Evolutionary conservation across 1,284 basidiomycete species (phyloP).

Genomic region (Puccinia polysora): DNA sequence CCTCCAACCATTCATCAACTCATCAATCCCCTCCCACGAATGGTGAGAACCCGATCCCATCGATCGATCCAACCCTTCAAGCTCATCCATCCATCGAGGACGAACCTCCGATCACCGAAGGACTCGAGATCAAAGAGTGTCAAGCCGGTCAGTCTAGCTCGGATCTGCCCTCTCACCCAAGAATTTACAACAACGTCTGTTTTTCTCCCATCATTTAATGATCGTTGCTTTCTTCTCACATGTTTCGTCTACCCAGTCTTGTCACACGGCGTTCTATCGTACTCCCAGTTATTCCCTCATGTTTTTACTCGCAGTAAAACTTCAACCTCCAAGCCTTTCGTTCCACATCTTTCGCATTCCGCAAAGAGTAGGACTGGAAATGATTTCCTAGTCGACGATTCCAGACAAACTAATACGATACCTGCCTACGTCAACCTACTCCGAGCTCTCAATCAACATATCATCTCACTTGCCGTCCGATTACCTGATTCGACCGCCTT

Average conservation of each 20-base stretch:
- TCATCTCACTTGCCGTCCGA: slow-evolving; percentile 14
- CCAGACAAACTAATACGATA: slow-evolving; percentile 4
- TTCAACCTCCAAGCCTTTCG: slow-evolving; percentile 20
- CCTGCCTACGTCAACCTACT: slow-evolving; percentile 30
- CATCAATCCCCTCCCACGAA: neutral
- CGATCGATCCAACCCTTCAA: slow-evolving; percentile 3
- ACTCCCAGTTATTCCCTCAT: slow-evolving; percentile 33
- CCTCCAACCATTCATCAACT: neutral
- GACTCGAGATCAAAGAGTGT: neutral
- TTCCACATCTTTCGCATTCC: slow-evolving; percentile 36
- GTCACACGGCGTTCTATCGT: slow-evolving; percentile 21
- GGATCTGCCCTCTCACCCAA: neutral
- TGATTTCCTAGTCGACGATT: slow-evolving; percentile 24
- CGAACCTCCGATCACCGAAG: neutral
- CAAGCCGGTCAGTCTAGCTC: neutral
- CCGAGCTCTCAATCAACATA: slow-evolving; percentile 22
- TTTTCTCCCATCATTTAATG: neutral
- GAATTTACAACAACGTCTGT: neutral
- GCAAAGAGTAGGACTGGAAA: slow-evolving; percentile 31
- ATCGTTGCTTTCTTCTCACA: neutral
- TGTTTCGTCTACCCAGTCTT: slow-evolving; percentile 7
- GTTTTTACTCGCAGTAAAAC: slow-evolving; percentile 13
- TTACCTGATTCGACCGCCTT: slow-evolving; percentile 23
- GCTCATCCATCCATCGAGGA: neutral
- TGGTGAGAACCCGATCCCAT: neutral